These are phyloP conservation scores for Cicer yamashitae DNA, from an alignment of 306 rosid species.

Conservation along the genomic window DNA sequence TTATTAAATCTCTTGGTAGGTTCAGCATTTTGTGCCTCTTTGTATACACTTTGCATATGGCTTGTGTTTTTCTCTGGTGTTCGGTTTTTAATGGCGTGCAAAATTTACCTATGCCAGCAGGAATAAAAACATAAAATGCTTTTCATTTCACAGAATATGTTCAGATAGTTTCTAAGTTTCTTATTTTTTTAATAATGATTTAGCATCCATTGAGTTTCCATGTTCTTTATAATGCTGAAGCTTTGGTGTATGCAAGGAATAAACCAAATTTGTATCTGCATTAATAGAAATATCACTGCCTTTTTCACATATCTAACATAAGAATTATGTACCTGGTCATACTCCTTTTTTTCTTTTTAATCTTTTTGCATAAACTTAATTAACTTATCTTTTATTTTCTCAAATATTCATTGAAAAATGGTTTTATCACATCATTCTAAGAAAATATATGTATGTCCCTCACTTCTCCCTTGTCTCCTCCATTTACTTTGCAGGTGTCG, in stretches of 20 bases:
- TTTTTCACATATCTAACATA: background rate
- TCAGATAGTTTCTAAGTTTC: no score
- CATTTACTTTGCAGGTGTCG: slow-evolving; percentile 60
- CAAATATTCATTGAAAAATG: slow-evolving; percentile 20
- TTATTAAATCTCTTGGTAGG: slow-evolving; percentile 86
- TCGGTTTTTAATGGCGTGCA: no score
- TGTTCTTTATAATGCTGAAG: no score
- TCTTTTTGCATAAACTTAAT: slow-evolving; percentile 4
- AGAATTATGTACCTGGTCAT: background rate
- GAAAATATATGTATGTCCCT: background rate
- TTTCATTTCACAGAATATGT: background rate
- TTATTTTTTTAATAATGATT: no score
- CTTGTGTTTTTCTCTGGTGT: slow-evolving; percentile 28
- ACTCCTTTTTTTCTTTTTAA: background rate
- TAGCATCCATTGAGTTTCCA: no score
- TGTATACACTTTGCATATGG: slow-evolving; percentile 17
- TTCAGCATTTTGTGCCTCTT: slow-evolving; percentile 40
- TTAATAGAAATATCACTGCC: no score
- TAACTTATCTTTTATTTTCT: slow-evolving; percentile 15
- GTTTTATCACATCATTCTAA: slow-evolving; percentile 30
- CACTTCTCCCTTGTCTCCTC: slow-evolving; percentile 3
- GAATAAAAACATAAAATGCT: slow-evolving; percentile 20
- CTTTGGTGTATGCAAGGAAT: no score
- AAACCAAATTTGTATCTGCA: no score
- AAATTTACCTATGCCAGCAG: no score